Percentiles rank a stretch among this genome's conserved stretches.
These are phyloP conservation scores for Gamsiella multidivaricata DNA, from an alignment of 192 early-diverging fungal genomes.

Conservation along the genomic window DNA sequence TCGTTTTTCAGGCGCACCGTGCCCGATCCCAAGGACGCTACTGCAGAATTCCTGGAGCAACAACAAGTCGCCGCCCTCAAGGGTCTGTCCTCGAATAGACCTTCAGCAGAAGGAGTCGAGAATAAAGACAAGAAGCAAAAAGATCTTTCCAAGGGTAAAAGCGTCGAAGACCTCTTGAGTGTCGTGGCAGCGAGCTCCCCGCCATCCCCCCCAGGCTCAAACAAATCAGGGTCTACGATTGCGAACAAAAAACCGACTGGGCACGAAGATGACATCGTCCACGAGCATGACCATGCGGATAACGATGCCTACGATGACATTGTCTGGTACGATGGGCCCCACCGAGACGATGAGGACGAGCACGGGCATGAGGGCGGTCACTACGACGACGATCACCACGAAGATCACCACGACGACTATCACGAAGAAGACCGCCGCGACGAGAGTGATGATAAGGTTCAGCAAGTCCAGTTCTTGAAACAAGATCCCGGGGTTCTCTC, in stretches of 20 bases:
- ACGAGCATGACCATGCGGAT: constrained; percentile 39
- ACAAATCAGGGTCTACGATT: neutral
- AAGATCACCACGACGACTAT: constrained; percentile 16
- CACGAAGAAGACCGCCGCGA: constrained; percentile 11
- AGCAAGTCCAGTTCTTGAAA: neutral
- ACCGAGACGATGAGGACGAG: constrained; percentile 51
- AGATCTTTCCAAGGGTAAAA: constrained; percentile 24
- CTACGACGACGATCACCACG: constrained; percentile 13
- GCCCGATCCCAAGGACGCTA: neutral
- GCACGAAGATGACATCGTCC: constrained; percentile 36
- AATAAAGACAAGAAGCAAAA: neutral
- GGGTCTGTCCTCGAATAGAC: neutral
- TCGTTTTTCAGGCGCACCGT: constrained; percentile 4
- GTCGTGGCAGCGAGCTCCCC: constrained; percentile 3
- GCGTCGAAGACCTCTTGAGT: constrained; percentile 8
- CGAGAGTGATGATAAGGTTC: neutral
- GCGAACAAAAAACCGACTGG: neutral
- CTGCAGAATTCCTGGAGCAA: neutral
- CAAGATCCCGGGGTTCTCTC: constrained; percentile 6
- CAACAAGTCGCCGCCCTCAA: constrained; percentile 2
- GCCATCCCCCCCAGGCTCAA: too few species aligned
- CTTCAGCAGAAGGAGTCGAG: neutral
- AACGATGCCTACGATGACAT: constrained; percentile 47
- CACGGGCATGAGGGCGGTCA: constrained; percentile 9
- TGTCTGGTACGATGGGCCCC: constrained; percentile 43